Conservation (phyloP, 148 eudicot genomes). For the Vaccinium corymbosum region DNA sequence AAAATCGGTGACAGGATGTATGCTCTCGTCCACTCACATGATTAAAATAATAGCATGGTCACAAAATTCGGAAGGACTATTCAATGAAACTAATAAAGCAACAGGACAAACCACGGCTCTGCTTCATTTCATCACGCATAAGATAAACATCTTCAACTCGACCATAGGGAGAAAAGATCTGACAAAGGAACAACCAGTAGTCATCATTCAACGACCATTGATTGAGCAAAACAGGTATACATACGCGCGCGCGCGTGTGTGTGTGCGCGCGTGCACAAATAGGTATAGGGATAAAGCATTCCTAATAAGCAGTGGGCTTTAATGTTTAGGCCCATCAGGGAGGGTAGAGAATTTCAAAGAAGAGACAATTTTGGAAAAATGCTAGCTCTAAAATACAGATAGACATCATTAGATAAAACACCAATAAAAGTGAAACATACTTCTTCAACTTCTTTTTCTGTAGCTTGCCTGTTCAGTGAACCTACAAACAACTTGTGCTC, state of each 20-base stretch:
- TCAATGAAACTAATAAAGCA: neutral
- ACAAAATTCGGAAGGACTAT: neutral
- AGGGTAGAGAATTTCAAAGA: neutral
- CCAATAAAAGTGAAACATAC: conserved; percentile 33
- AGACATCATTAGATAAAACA: neutral
- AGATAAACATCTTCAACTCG: conserved; percentile 93
- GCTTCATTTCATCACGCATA: conserved; percentile 95
- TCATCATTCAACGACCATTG: neutral
- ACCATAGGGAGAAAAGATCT: conserved; percentile 89
- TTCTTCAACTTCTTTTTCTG: conserved; percentile 92
- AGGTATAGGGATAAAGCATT: neutral
- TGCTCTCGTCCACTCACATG: neutral
- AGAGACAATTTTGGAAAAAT: neutral
- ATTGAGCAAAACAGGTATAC: conserved; percentile 1
- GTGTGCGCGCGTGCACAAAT: no score
- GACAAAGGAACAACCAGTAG: conserved; percentile 21
- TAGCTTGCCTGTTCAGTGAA: conserved; percentile 77
- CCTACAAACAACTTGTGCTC: conserved; percentile 96
- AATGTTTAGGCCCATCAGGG: neutral
- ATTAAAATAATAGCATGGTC: conserved; percentile 5
- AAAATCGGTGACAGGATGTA: neutral
- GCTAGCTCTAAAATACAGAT: neutral
- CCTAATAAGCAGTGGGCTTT: neutral
- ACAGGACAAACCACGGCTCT: conserved; percentile 77
- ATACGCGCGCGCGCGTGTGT: no score